Evolutionary conservation across 768 basidiomycete species (phyloP).

Genomic region (Fibroporia radiculosa): DNA sequence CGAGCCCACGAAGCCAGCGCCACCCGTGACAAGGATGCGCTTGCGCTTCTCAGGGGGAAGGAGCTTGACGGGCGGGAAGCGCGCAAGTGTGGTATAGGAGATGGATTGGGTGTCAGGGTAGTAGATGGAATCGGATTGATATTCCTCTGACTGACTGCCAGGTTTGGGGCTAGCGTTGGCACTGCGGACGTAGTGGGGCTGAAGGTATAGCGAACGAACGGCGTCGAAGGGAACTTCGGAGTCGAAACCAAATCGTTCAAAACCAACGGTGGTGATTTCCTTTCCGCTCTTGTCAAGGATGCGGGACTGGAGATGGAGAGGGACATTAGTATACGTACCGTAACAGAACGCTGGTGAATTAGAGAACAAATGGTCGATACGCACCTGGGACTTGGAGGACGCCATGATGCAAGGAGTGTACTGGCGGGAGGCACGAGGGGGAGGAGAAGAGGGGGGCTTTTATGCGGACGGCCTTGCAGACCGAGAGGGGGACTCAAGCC

Average conservation of each 20-base stretch:
- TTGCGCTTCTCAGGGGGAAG: constrained; percentile 73
- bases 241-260: constrained; percentile 85
- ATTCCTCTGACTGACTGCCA: constrained; percentile 38
- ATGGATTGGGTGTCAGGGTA: constrained; percentile 74
- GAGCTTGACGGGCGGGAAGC: constrained; percentile 89
- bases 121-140: constrained; percentile 83
- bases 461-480: not conserved
- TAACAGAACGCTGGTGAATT: not conserved
- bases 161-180: constrained; percentile 27
- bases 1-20: constrained; percentile 98
- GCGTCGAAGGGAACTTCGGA: constrained; percentile 72
- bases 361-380: not conserved
- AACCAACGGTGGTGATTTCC: constrained; percentile 76
- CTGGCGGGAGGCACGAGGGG: not conserved
- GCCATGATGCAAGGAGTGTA: not conserved
- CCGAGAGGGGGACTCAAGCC: not conserved
- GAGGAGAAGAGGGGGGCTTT: not conserved
- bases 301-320: constrained; percentile 35
- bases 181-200: constrained; percentile 63
- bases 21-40: constrained; percentile 91
- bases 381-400: not conserved
- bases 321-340: not conserved
- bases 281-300: constrained; percentile 68
- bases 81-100: constrained; percentile 86
- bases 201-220: constrained; percentile 83